Percentiles rank a stretch among this genome's conserved stretches.
These are phyloP conservation scores for Fusarium bulbicola DNA, from an alignment of 2,329 filamentous ascomycete species.

Conservation along the genomic window DNA sequence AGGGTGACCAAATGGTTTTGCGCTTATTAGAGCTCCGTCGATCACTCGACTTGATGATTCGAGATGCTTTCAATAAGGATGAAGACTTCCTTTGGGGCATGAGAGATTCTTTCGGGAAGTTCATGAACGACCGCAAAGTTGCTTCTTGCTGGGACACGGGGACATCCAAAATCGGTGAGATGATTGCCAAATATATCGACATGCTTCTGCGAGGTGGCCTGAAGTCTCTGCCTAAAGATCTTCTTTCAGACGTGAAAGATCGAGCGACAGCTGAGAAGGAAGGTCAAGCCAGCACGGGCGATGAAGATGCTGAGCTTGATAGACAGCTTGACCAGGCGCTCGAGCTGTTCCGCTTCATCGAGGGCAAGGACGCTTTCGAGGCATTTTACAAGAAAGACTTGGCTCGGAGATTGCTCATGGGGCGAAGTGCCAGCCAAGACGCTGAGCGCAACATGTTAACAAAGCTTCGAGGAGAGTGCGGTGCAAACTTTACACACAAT, in stretches of 20 bases:
- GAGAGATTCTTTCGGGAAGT: constrained; percentile 84
- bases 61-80: constrained; percentile 79
- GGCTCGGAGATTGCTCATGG: constrained; percentile 88
- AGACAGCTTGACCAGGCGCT: constrained; percentile 91
- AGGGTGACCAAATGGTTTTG: constrained; percentile 86
- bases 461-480: constrained; percentile 91
- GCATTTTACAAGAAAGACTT: constrained; percentile 99
- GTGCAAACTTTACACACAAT: constrained; percentile 93
- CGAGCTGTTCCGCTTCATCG: constrained; percentile 94
- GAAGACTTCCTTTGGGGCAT: constrained; percentile 81
- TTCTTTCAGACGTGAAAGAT: constrained; percentile 70
- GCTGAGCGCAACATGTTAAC: constrained; percentile 95
- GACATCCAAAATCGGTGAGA: constrained; percentile 94
- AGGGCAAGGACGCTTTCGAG: constrained; percentile 97
- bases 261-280: constrained; percentile 66
- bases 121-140: constrained; percentile 90
- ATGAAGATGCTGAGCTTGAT: constrained; percentile 93
- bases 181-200: constrained; percentile 98
- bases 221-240: constrained; percentile 78
- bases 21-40: constrained; percentile 83
- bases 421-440: constrained; percentile 90
- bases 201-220: constrained; percentile 85
- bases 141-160: constrained; percentile 78
- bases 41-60: constrained; percentile 79
- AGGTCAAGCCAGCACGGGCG: constrained; percentile 73